Evolutionary conservation across 2,329 filamentous ascomycete species (phyloP), one percentile per base, ranked within the genome.

Genomic region (Diaporthe vexans): DNA sequence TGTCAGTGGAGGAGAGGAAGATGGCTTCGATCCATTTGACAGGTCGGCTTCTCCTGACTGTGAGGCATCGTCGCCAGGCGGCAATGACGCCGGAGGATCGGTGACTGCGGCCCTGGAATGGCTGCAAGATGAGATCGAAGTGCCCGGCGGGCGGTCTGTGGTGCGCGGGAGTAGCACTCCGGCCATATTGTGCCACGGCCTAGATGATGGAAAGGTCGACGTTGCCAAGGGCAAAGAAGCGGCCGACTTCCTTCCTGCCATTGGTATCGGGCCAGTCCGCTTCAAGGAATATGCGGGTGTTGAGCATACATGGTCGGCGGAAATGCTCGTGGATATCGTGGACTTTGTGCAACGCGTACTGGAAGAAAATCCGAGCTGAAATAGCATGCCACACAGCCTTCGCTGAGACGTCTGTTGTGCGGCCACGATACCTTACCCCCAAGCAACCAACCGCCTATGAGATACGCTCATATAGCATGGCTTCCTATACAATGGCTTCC

Each of bases 101-200:
- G 63, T 51, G 19, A 63, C 58, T 19, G 37, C 59, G 56, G 76
- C 73, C 37, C 68, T 78, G 11, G 61, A 43, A n/a, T 76, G 73
- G 65, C 56, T 81, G 70, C 73, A 73, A 46, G 78, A 78, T 40
- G 75, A 74, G 74, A 33, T 80, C 35, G 78, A 80, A 48, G 3
- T 79, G 24, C 71, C 75, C 21, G 3, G 19, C 3, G 19, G 13
- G 0, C 51, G n/a, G 43, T 9, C 26, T 4, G 24, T 15, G 35
- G 10, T 11, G 17, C 33, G 5, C 10, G 78, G 63, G 58, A 59
- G 46, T n/a, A 57, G 74, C 10, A 84, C 82, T 1, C 85, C 88
- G 0, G 77, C 87, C 0, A 85, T 89, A 35, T 77, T 90, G 24
- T 82, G 85, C 3, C 85, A 90, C 78, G 84, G 87, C 3, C 76